Evolutionary conservation across 495 filamentous ascomycete species (phyloP).

Genomic region (Staphylotrichum tortipilum): DNA sequence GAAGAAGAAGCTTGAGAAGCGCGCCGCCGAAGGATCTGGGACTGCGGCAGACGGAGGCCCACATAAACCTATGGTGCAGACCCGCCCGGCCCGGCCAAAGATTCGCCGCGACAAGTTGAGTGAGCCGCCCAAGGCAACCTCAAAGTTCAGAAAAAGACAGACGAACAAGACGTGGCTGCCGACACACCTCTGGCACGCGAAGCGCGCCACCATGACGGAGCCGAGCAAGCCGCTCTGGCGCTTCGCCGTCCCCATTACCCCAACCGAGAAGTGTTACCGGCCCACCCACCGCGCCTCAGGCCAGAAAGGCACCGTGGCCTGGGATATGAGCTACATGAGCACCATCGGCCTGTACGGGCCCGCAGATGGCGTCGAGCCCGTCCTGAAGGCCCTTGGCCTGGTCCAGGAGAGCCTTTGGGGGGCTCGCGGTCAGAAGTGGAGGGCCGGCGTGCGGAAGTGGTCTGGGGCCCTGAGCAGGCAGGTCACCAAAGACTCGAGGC

Average conservation of each 20-base stretch:
- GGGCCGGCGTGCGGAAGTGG: slow-evolving; percentile 59
- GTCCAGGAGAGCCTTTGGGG: slow-evolving; percentile 51
- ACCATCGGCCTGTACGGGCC: slow-evolving; percentile 72
- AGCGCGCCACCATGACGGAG: slow-evolving; percentile 78
- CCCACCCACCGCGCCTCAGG: slow-evolving; percentile 72
- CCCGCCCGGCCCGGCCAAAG: slow-evolving; percentile 47
- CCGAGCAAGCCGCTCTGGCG: slow-evolving; percentile 76
- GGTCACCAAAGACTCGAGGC: slow-evolving; percentile 39
- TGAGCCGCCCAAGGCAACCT: slow-evolving; percentile 52
- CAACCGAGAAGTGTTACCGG: slow-evolving; percentile 82
- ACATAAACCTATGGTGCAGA: slow-evolving; percentile 27
- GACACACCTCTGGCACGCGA: slow-evolving; percentile 89
- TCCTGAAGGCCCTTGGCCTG: slow-evolving; percentile 57
- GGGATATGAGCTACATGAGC: slow-evolving; percentile 95
- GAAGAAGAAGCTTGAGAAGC: slow-evolving; percentile 44
- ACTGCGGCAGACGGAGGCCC: background rate
- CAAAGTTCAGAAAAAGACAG: slow-evolving; percentile 80
- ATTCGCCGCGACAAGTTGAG: slow-evolving; percentile 64
- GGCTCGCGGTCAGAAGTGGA: slow-evolving; percentile 62
- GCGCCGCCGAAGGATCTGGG: slow-evolving; percentile 10
- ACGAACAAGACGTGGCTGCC: slow-evolving; percentile 87
- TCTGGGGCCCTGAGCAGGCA: slow-evolving; percentile 57
- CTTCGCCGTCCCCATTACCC: slow-evolving; percentile 74
- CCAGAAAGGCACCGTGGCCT: slow-evolving; percentile 54
- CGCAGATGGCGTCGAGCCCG: slow-evolving; percentile 49